Evolutionary conservation across 805 yeast genomes (phyloP), one percentile per base, ranked within the genome.

Genomic region (Kodamaea laetipori): DNA sequence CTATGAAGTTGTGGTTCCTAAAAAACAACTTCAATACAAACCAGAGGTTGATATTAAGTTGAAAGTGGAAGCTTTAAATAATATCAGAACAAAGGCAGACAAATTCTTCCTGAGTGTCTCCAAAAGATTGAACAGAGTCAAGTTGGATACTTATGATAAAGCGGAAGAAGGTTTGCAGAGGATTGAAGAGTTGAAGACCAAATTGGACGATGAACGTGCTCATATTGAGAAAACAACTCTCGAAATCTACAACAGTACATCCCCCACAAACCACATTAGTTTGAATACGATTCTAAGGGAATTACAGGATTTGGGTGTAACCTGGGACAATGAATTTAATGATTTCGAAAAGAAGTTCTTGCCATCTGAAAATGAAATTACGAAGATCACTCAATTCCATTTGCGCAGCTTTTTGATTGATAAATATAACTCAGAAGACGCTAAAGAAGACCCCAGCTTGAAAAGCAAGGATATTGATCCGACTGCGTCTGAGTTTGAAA

Each of bases 331-430:
- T 16, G 95, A 84, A 45, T 90, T 94, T 55, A 75, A 80, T 27
- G 85, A 80, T 6, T 92, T 94, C 66, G 97, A 87, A 47, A 75
- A 76, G 34, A 74, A 74, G 15, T 94, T 77, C 57, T 74, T 92
- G 47, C 98, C 98, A 1, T 81, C 95, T 6, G 98, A 94, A 61
- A 87, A 84, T 55, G 99, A 94, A 73, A 86, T 94, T 52, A 82
- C 95, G 4, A 75, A 88, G 49, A 86, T 94, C 34, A 90, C 99
- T 1, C 86, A 96, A 3, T 83, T 84, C 53, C 98, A 92, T 58
- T 68, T 92, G 55, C 80, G 82, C 47, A 85, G 83, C 51, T 73
- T 90, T 38, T 82, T 92, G 52, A 64, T 78, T 55, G 90, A 82
- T 43, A 74, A 73, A 44, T 63, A 70, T 31, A 32, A 30, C 17